These are phyloP conservation scores for Capsella rubella DNA, from an alignment of 441 rosid species.

Conservation along the genomic window DNA sequence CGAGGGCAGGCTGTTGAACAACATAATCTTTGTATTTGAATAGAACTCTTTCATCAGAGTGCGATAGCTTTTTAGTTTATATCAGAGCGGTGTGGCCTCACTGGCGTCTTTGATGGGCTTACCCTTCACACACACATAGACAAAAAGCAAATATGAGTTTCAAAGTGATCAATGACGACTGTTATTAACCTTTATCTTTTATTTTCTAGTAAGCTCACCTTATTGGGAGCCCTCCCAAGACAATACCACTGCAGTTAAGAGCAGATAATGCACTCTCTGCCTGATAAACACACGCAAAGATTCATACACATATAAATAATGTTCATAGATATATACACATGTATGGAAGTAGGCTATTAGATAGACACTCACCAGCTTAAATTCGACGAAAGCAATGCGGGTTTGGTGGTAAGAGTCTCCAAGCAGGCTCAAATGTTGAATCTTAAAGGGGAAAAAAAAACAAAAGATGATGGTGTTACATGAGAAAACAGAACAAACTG, in stretches of 20 bases:
- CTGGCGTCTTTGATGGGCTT: conserved; percentile 98
- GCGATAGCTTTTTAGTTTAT: conserved; percentile 41
- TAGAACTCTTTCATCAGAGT: background rate
- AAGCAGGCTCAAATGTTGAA: conserved; percentile 77
- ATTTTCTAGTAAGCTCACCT: conserved; percentile 51
- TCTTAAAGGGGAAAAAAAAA: conserved; percentile 46
- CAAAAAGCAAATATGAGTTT: conserved; percentile 8
- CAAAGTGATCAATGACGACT: background rate
- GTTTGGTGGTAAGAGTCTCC: conserved; percentile 88
- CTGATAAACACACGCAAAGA: conserved; percentile 45
- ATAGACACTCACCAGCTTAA: conserved; percentile 58
- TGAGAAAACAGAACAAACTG: conserved; percentile 20
- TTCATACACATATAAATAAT: too few relatives aligned
- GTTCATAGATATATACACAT: background rate
- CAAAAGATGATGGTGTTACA: background rate
- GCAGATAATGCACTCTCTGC: conserved; percentile 94
- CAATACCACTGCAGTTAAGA: conserved; percentile 80
- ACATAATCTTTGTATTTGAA: conserved; percentile 24
- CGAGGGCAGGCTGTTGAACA: conserved; percentile 27
- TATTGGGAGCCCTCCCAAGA: conserved; percentile 81
- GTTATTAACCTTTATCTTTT: background rate
- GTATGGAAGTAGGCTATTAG: background rate
- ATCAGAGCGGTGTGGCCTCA: conserved; percentile 65
- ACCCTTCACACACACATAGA: conserved; percentile 65
- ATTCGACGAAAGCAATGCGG: conserved; percentile 92